phyloP scores from a whole-genome alignment of 306 rosid species.

The Lupinus albus region DNA sequence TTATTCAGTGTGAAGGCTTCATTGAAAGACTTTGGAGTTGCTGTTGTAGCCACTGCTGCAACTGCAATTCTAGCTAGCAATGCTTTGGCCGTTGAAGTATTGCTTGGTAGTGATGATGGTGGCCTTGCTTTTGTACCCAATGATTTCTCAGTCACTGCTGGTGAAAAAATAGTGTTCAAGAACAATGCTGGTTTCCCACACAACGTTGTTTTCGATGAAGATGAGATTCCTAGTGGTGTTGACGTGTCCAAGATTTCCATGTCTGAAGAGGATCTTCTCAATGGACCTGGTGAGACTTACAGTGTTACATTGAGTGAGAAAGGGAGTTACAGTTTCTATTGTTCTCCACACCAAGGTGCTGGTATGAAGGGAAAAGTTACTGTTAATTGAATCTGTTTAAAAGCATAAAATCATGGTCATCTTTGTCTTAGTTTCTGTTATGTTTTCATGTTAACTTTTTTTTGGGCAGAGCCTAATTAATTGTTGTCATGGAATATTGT shows the following conservation, averaged over 20 bases:
- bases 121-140: slow-evolving; percentile 64
- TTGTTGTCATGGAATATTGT: slow-evolving; percentile 2
- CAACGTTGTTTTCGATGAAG: slow-evolving; percentile 89
- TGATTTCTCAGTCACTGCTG: slow-evolving; percentile 55
- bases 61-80: slow-evolving; percentile 75
- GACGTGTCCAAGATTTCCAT: slow-evolving; percentile 71
- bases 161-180: slow-evolving; percentile 83
- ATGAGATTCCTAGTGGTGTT: slow-evolving; percentile 77
- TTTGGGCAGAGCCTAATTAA: slow-evolving; percentile 33
- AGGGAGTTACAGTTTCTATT: slow-evolving; percentile 66
- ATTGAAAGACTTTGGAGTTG: slow-evolving; percentile 71
- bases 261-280: slow-evolving; percentile 72
- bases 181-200: slow-evolving; percentile 98
- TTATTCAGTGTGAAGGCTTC: slow-evolving; percentile 62
- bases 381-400: slow-evolving; percentile 46
- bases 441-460: neutral
- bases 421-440: slow-evolving; percentile 1
- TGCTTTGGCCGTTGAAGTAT: slow-evolving; percentile 71
- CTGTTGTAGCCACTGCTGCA: slow-evolving; percentile 79
- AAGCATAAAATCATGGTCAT: neutral
- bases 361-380: slow-evolving; percentile 76
- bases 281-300: slow-evolving; percentile 78
- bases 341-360: slow-evolving; percentile 83
- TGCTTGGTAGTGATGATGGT: slow-evolving; percentile 73
- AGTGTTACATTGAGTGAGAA: slow-evolving; percentile 60